Evolutionary conservation across 2,329 filamentous ascomycete genomes (phyloP), one percentile per base, ranked within the genome.

Genomic region (Myriosclerotinia curreyana): DNA sequence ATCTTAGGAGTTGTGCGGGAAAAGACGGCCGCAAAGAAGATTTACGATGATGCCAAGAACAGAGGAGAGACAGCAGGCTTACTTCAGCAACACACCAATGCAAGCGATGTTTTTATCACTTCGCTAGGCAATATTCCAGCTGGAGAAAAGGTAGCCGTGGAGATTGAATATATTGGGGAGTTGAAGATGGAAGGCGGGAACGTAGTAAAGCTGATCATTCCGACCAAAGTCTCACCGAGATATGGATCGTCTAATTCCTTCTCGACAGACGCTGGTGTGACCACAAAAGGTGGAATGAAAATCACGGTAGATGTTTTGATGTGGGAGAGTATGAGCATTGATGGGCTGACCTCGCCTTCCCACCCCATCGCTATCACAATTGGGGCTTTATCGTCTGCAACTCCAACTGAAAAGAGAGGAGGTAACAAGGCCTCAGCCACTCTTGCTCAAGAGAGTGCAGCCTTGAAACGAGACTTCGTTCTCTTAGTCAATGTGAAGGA

Each of bases 171-270:
- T 66, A 79, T 90, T 5, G 86, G 85, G 2, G 88, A 92, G 73
- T 79, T 92, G 62, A 90, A 90, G 76, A 86, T 91, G 71, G 84
- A 87, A 66, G 79, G 83, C 3, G 86, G 92, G 70, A 87, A 87
- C 7, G 78, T 89, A 34, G n/a, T 56, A 12, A 82, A 87, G 8
- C 89, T 88, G 71, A 91, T 84, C 5, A 83, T 92, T 5, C 89
- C 89, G 0, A 89, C 83, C 0, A 76, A 74, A 55, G 86, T 92
- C 63, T 86, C 85, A 0, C 88, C 88, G 1, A 81, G 88, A 25
- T 92, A 90, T 74, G 86, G 86, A 25, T 86, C 85, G 12, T 8
- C 65, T 80, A 50, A 65, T 73, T 60, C 60, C 31, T 48, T 55
- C 67, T 34, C 14, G 11, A 42, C 6, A 28, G 4, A n/a, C 11